phyloP scores from a whole-genome alignment of 441 rosid species.

The Sinapis alba region DNA sequence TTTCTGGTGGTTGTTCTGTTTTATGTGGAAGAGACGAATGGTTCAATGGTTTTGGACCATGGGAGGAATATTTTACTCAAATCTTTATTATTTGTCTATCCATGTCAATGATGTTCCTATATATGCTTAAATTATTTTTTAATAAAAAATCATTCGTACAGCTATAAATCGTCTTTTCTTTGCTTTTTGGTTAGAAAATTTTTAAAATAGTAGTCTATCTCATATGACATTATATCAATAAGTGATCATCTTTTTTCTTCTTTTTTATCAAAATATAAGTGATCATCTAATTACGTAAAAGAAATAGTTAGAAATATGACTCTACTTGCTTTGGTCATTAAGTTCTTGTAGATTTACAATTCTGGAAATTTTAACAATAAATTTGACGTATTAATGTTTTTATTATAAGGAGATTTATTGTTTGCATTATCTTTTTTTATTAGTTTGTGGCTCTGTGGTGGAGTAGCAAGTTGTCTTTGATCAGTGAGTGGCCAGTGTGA shows the following conservation, averaged over 20 bases:
- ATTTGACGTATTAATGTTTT: not conserved
- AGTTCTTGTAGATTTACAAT: not conserved
- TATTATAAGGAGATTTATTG: not conserved
- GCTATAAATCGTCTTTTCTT: not conserved
- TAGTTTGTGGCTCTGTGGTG: slow-evolving; percentile 24
- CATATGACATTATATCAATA: no score
- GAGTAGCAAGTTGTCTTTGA: slow-evolving; percentile 13
- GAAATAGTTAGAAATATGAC: no score
- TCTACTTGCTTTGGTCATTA: not conserved
- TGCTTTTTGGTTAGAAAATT: not conserved
- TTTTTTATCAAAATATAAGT: no score
- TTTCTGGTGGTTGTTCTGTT: slow-evolving; percentile 32
- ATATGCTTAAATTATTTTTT: not conserved
- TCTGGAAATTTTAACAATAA: not conserved
- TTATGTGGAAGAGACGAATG: slow-evolving; percentile 32
- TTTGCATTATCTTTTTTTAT: not conserved
- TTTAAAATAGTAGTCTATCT: not conserved
- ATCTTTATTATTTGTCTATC: slow-evolving; percentile 1
- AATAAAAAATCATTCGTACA: not conserved
- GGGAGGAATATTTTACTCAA: not conserved
- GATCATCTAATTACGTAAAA: not conserved
- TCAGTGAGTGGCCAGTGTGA: slow-evolving; percentile 22
- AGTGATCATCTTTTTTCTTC: no score
- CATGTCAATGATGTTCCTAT: slow-evolving; percentile 14
- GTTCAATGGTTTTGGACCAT: slow-evolving; percentile 40